phyloP scores from a whole-genome alignment of 768 basidiomycete species.

The Mrakia gelida region DNA sequence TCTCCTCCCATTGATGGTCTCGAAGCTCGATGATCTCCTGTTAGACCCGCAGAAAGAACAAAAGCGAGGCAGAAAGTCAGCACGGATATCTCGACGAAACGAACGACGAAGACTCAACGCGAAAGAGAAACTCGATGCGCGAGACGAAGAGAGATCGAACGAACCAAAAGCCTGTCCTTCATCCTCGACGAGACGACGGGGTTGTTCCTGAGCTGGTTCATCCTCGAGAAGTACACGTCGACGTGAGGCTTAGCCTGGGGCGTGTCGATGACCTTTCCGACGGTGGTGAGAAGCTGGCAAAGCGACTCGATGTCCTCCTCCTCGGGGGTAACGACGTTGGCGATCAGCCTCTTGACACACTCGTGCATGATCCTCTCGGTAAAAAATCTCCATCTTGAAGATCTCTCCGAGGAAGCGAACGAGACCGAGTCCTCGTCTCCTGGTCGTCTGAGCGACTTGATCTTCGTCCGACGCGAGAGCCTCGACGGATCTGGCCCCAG shows the following conservation, averaged over 20 bases:
- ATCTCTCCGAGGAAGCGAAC: constrained; percentile 98
- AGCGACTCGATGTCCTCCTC: constrained; percentile 97
- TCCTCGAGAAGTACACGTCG: constrained; percentile 87
- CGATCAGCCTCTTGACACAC: constrained; percentile 90
- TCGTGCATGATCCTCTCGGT: constrained; percentile 98
- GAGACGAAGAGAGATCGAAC: constrained; percentile 36
- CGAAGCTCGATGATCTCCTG: constrained; percentile 90
- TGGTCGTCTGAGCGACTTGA: constrained; percentile 92
- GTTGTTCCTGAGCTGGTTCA: constrained; percentile 75
- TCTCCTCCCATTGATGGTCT: constrained; percentile 70
- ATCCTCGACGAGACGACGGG: constrained; percentile 75
- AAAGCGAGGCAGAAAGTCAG: not conserved
- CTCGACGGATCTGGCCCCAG: constrained; percentile 53
- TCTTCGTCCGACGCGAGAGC: constrained; percentile 92
- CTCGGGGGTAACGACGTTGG: constrained; percentile 90
- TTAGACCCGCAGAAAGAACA: not conserved
- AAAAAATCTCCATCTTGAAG: constrained; percentile 95
- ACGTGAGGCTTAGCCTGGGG: constrained; percentile 68
- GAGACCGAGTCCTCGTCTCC: constrained; percentile 91
- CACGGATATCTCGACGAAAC: no score
- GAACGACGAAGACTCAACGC: constrained; percentile 23
- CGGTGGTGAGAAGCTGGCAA: constrained; percentile 85
- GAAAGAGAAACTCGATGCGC: no score
- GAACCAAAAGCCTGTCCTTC: constrained; percentile 90
- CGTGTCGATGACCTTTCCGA: constrained; percentile 76